phyloP scores from a whole-genome alignment of 345 rosid species.

The Mallotus nudiflorus region DNA sequence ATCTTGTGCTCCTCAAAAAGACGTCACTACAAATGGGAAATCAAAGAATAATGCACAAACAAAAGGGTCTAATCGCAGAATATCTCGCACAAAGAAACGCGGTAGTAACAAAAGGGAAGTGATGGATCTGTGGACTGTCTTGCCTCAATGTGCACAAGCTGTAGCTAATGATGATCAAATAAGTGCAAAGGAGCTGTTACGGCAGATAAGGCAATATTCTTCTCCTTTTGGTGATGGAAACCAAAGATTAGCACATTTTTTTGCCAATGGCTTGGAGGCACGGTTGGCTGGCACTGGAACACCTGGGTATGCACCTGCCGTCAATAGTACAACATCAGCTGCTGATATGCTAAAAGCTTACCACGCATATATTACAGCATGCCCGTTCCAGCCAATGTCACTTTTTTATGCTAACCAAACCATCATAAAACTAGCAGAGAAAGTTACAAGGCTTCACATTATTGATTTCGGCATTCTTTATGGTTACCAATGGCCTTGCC shows the following conservation, averaged over 20 bases:
- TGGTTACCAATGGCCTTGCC: slow-evolving; percentile 69
- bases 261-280: slow-evolving; percentile 34
- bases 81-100: slow-evolving; percentile 39
- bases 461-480: slow-evolving; percentile 59
- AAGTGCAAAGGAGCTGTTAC: slow-evolving; percentile 24
- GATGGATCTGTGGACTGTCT: slow-evolving; percentile 54
- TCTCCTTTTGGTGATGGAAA: slow-evolving; percentile 33
- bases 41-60: slow-evolving; percentile 27
- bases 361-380: slow-evolving; percentile 44
- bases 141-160: slow-evolving; percentile 58
- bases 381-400: slow-evolving; percentile 52
- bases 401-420: slow-evolving; percentile 51
- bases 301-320: slow-evolving; percentile 34
- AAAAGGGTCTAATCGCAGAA: slow-evolving; percentile 36
- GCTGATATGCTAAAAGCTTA: slow-evolving; percentile 57
- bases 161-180: slow-evolving; percentile 27
- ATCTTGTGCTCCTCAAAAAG: slow-evolving; percentile 29
- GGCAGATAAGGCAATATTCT: slow-evolving; percentile 31
- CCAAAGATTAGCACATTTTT: slow-evolving; percentile 36
- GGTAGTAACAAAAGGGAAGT: slow-evolving; percentile 35
- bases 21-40: slow-evolving; percentile 34
- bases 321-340: slow-evolving; percentile 39
- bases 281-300: slow-evolving; percentile 48
- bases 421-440: slow-evolving; percentile 45
- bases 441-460: slow-evolving; percentile 49